Conservation (phyloP, 345 rosid genomes). For the Syzygium aqueum region DNA sequence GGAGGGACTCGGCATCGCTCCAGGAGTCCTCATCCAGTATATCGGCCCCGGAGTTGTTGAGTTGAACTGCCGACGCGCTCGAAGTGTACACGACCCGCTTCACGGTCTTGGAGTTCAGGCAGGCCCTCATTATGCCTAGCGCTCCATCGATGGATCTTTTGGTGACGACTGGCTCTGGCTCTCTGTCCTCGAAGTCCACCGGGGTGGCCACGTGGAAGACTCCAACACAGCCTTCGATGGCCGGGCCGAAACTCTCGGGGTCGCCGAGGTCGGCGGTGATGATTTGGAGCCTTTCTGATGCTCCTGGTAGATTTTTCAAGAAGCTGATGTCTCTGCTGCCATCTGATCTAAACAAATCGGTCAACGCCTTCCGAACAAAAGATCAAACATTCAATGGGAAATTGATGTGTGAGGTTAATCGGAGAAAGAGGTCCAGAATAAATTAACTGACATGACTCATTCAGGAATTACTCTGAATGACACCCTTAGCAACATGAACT, state of each 20-base stretch:
- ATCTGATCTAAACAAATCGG: constrained; percentile 11
- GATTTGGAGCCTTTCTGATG: constrained; percentile 34
- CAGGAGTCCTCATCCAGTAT: constrained; percentile 24
- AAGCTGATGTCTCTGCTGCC: constrained; percentile 41
- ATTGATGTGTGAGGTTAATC: background rate
- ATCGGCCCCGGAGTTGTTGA: background rate
- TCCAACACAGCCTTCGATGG: constrained; percentile 16
- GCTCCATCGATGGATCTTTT: constrained; percentile 41
- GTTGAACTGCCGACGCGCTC: constrained; percentile 11
- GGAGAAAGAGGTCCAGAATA: background rate
- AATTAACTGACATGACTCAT: background rate
- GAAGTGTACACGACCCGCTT: constrained; percentile 61
- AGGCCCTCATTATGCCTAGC: constrained; percentile 40
- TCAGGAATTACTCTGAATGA: background rate
- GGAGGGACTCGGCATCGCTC: constrained; percentile 13
- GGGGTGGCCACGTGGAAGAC: constrained; percentile 20
- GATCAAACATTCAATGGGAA: background rate
- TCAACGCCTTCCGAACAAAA: background rate
- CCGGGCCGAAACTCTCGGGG: constrained; percentile 14
- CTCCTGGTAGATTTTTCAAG: constrained; percentile 46
- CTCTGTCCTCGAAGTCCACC: constrained; percentile 12
- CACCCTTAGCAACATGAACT: background rate
- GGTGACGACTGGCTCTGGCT: constrained; percentile 34
- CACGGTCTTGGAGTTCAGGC: constrained; percentile 41
- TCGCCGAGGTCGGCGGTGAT: constrained; percentile 13